A percentile compares a stretch with the other conserved stretches of the same genome.
These are phyloP conservation scores for Leonotis leonurus DNA, from an alignment of 257 asterid species.

Conservation along the genomic window DNA sequence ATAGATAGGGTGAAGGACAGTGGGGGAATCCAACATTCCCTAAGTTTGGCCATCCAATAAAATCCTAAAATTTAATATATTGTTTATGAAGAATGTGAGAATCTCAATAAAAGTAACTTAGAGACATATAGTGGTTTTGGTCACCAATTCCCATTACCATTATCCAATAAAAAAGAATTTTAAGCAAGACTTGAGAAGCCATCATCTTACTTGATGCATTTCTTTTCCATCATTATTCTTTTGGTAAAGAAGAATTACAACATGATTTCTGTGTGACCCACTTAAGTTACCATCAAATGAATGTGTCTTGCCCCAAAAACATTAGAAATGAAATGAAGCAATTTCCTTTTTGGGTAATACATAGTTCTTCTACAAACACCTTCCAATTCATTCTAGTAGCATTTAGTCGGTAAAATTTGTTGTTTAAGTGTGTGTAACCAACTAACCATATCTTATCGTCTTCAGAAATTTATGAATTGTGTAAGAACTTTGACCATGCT, in stretches of 20 bases:
- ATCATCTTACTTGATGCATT: conserved; percentile 19
- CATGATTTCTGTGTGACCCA: conserved; percentile 14
- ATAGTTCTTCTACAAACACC: neutral
- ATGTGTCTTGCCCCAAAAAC: neutral
- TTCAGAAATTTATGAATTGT: no score
- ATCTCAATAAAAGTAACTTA: conserved; percentile 52
- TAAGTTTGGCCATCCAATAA: conserved; percentile 76
- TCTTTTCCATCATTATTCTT: conserved; percentile 15
- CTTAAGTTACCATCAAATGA: conserved; percentile 5
- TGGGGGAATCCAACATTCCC: conserved; percentile 81
- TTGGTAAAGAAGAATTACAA: neutral
- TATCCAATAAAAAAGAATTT: conserved; percentile 16
- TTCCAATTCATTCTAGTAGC: neutral
- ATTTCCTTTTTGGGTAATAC: neutral
- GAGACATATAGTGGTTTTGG: conserved; percentile 50
- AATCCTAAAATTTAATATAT: conserved; percentile 39
- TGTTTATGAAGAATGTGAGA: conserved; percentile 42
- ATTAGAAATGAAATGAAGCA: neutral
- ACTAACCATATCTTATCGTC: no score
- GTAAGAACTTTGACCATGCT: no score
- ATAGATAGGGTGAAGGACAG: conserved; percentile 29
- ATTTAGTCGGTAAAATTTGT: no score
- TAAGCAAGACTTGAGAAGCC: conserved; percentile 7
- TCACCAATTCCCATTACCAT: conserved; percentile 30
- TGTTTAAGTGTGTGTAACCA: no score